Evolutionary conservation across 495 filamentous ascomycete species (phyloP).

Genomic region (Friedmanniomyces endolithicus): DNA sequence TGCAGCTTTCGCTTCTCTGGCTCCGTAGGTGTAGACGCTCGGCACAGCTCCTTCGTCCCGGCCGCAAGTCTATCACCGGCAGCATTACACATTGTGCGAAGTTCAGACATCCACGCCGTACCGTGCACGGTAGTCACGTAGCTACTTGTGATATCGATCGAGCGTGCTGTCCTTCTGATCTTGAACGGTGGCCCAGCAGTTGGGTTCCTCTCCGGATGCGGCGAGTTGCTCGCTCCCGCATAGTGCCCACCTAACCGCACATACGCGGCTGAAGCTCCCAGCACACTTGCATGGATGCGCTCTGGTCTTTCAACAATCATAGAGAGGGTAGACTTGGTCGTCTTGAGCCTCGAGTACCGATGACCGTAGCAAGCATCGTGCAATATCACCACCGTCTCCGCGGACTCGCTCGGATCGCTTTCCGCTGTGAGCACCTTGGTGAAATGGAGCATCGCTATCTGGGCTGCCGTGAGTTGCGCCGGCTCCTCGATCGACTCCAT

Average conservation of each 20-base stretch:
- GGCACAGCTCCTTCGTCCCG: slow-evolving; percentile 60
- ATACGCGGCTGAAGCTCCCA: slow-evolving; percentile 80
- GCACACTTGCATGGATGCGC: slow-evolving; percentile 67
- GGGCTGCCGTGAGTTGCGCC: slow-evolving; percentile 45
- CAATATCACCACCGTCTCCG: slow-evolving; percentile 67
- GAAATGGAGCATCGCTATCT: slow-evolving; percentile 59
- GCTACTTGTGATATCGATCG: slow-evolving; percentile 49
- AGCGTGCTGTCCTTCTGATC: slow-evolving; percentile 60
- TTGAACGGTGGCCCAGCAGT: slow-evolving; percentile 58
- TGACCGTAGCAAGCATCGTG: slow-evolving; percentile 94
- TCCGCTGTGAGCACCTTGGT: slow-evolving; percentile 54
- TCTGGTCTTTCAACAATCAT: slow-evolving; percentile 88
- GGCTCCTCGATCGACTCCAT: slow-evolving; percentile 32
- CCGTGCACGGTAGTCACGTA: slow-evolving; percentile 77
- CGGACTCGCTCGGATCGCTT: slow-evolving; percentile 35
- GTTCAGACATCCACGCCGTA: slow-evolving; percentile 77
- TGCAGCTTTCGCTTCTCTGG: slow-evolving; percentile 48
- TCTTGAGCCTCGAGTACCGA: slow-evolving; percentile 69
- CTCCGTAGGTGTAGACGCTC: slow-evolving; percentile 32
- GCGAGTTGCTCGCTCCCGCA: slow-evolving; percentile 53
- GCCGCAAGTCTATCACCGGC: slow-evolving; percentile 61
- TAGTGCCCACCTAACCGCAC: slow-evolving; percentile 74
- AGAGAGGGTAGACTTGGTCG: slow-evolving; percentile 48
- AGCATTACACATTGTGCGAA: slow-evolving; percentile 68
- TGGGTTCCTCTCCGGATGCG: slow-evolving; percentile 43